A percentile compares a stretch with the other conserved stretches of the same genome.
phyloP scores from a whole-genome alignment of 306 rosid genomes.

The Dalbergia oliveri region DNA sequence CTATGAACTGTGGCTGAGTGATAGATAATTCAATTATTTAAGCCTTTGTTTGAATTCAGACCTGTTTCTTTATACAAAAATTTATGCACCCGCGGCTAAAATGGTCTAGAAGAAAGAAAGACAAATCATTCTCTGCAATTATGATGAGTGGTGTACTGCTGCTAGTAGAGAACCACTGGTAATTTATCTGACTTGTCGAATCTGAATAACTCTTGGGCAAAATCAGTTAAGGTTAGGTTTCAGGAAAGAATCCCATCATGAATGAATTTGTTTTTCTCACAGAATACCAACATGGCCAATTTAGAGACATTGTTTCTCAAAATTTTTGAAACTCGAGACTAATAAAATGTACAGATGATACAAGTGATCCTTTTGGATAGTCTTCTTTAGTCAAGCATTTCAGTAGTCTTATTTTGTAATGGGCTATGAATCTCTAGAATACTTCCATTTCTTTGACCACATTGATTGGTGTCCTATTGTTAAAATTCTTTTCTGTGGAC shows the following conservation, averaged over 20 bases:
- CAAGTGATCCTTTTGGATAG: neutral
- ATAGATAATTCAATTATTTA: neutral
- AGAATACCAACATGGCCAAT: neutral
- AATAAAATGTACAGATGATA: neutral
- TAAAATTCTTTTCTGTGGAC: constrained; percentile 8
- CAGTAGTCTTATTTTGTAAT: constrained; percentile 14
- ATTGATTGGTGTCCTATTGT: neutral
- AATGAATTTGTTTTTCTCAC: neutral
- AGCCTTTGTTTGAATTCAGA: neutral
- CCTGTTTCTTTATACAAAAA: neutral
- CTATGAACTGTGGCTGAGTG: neutral
- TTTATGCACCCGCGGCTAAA: neutral
- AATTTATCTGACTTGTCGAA: neutral
- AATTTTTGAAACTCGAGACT: neutral
- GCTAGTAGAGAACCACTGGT: neutral
- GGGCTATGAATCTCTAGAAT: constrained; percentile 12
- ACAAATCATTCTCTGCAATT: constrained; percentile 1
- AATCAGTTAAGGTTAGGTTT: neutral
- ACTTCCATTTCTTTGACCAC: constrained; percentile 3
- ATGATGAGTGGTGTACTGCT: neutral
- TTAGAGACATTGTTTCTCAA: neutral
- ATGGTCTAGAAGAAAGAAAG: neutral
- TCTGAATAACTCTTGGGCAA: neutral
- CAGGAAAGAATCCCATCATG: neutral
- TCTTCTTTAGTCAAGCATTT: constrained; percentile 8